Conservation (phyloP, 2,329 filamentous ascomycete genomes). For the Xylariaceae sp. region DNA sequence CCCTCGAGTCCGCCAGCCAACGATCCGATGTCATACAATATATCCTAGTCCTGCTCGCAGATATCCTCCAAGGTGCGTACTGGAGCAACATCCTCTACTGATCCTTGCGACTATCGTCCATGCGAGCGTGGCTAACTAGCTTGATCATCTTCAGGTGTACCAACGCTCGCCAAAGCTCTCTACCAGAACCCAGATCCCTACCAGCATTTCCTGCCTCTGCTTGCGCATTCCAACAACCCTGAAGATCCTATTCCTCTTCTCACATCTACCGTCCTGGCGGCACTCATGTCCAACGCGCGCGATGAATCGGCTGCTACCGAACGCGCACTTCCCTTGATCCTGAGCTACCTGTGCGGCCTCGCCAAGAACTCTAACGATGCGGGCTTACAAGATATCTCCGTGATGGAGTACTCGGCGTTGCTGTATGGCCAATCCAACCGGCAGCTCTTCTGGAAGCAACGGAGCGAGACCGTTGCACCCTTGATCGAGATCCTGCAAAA, state of each 20-base stretch:
- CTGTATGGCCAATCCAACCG: conserved; percentile 72
- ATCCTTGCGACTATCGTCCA: conserved; percentile 2
- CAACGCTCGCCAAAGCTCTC: conserved; percentile 71
- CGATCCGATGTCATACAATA: conserved; percentile 91
- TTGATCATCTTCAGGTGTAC: conserved; percentile 52
- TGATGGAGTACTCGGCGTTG: conserved; percentile 83
- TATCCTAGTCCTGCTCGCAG: conserved; percentile 81
- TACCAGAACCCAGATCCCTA: conserved; percentile 75
- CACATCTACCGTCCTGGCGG: conserved; percentile 80
- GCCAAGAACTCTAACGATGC: conserved; percentile 76
- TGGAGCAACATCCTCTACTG: not conserved
- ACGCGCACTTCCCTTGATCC: conserved; percentile 71
- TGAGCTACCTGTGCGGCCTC: conserved; percentile 80
- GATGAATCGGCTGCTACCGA: conserved; percentile 63
- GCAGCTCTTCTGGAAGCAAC: conserved; percentile 85
- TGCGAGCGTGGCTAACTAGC: not conserved
- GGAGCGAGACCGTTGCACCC: conserved; percentile 77
- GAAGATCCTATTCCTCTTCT: conserved; percentile 85
- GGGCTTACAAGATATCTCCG: conserved; percentile 90
- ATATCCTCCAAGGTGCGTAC: conserved; percentile 75
- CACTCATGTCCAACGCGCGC: conserved; percentile 66
- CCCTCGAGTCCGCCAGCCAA: conserved; percentile 81
- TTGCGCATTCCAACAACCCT: conserved; percentile 68
- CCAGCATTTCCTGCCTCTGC: conserved; percentile 77
- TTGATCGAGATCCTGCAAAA: conserved; percentile 78